Base-by-base conservation (phyloP, 495 filamentous ascomycete species). In the Podospora didyma region DNA sequence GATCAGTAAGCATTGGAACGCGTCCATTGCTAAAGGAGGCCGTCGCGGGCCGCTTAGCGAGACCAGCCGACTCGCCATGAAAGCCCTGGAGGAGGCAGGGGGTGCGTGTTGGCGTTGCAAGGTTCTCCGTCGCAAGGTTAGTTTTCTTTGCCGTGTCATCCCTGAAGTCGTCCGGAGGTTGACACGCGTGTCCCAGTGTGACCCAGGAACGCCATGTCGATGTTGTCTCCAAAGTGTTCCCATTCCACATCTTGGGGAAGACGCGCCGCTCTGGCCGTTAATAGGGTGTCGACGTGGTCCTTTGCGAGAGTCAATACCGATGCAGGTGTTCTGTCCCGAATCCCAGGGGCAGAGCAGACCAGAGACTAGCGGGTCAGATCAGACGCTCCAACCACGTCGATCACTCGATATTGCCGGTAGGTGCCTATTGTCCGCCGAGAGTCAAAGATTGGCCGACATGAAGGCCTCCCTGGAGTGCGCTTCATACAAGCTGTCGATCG, bases 21-120 rank as follows among this genome's bases (percentile, higher is more conserved):
- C 62, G 6, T 64, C 66, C 31, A 63, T 69, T 7, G 34, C 63
- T 34, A 69, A 69, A 22, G 63, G 64, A 12, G 64, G 64, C 14
- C 63, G 67, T 20, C 53, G 63, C 16, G 65, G 65, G 1, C 65
- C 64, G 0, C 57, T 70, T 5, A 66, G 53, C n/a, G 62, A 63
- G 28, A 56, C 56, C n/a, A 58, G 62, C 21, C 57, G 67, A 10
- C 54, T 62, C 2, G 67, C 58, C 49, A 69, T 69, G 64, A 57
- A 57, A 24, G 64, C 52, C 3, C 34, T 69, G 7, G 67, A 69
- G 26, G 54, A 23, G 0, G 66, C 51, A 9, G 62, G 64, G 12
- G 64, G 68, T 24, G 68, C 70, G 16, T 73, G 70, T 48, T 73
- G 70, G 70, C 59, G 70, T 57, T 73, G 70, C 53, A 69, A 63